Evolutionary conservation across 2,329 filamentous ascomycete species (phyloP).

Genomic region (Moelleriella libera): DNA sequence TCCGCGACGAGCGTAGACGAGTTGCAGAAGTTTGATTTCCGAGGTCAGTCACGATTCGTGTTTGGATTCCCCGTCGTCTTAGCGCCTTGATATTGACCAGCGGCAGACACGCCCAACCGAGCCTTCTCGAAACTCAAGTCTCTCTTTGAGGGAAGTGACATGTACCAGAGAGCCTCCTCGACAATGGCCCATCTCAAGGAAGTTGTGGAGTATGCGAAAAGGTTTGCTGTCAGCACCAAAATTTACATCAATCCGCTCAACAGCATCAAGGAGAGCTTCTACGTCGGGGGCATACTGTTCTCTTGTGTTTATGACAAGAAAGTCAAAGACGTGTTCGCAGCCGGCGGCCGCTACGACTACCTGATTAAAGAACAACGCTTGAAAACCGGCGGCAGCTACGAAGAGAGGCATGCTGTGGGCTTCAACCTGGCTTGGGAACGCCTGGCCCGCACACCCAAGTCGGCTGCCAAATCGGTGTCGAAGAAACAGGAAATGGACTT

Average conservation of each 20-base stretch:
- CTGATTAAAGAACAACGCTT: conserved; percentile 75
- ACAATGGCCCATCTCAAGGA: conserved; percentile 70
- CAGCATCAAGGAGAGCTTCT: conserved; percentile 86
- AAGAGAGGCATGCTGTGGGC: conserved; percentile 72
- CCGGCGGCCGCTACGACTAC: conserved; percentile 84
- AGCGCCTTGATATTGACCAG: conserved; percentile 7
- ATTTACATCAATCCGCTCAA: conserved; percentile 75
- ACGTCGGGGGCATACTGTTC: conserved; percentile 72
- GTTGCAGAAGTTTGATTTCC: conserved; percentile 79
- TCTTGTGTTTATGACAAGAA: conserved; percentile 82
- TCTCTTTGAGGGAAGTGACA: conserved; percentile 48
- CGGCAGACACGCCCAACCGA: conserved; percentile 37
- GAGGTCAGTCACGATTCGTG: conserved; percentile 31
- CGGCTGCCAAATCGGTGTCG: conserved; percentile 41
- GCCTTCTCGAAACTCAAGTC: conserved; percentile 44
- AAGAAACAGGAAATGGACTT: conserved; percentile 56
- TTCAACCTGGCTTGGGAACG: conserved; percentile 86
- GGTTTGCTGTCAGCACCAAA: conserved; percentile 61
- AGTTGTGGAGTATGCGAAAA: conserved; percentile 62
- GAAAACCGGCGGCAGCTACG: conserved; percentile 45
- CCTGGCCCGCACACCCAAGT: conserved; percentile 51
- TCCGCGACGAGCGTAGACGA: conserved; percentile 86
- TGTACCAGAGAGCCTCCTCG: conserved; percentile 59
- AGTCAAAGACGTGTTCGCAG: conserved; percentile 74
- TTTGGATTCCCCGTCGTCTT: background rate